Conservation (phyloP, 495 filamentous ascomycete species). For the Lichenothelia convexa region DNA sequence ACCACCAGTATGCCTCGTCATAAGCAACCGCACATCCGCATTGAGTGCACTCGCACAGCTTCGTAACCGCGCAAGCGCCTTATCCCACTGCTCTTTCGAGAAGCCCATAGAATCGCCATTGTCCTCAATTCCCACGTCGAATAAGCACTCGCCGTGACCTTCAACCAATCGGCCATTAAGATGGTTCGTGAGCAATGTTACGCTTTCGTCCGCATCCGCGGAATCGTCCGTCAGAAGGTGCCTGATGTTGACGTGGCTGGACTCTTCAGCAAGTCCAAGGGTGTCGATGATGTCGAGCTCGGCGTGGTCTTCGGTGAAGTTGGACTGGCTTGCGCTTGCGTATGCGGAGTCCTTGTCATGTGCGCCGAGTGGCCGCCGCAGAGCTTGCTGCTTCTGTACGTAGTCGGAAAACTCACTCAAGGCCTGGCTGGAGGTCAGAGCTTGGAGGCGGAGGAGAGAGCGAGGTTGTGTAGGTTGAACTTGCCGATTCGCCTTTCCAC, state of each 20-base stretch:
- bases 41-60: slow-evolving; percentile 44
- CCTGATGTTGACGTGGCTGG: slow-evolving; percentile 48
- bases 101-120: slow-evolving; percentile 84
- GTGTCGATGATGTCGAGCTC: slow-evolving; percentile 87
- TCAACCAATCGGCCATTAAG: slow-evolving; percentile 56
- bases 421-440: slow-evolving; percentile 32
- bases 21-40: slow-evolving; percentile 58
- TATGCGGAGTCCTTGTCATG: slow-evolving; percentile 12
- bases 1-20: slow-evolving; percentile 82
- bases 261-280: slow-evolving; percentile 60
- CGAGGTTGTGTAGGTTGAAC: slow-evolving; percentile 7
- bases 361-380: slow-evolving; percentile 30
- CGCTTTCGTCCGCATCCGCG: slow-evolving; percentile 39
- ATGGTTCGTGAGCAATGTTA: slow-evolving; percentile 39
- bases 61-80: slow-evolving; percentile 49
- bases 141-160: slow-evolving; percentile 77
- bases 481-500: slow-evolving; percentile 69
- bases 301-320: slow-evolving; percentile 50
- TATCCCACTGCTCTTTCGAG: slow-evolving; percentile 57
- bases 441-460: neutral
- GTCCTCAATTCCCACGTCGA: slow-evolving; percentile 84
- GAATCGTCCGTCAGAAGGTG: slow-evolving; percentile 51
- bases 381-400: slow-evolving; percentile 77
- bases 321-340: slow-evolving; percentile 16
- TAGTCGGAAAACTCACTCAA: slow-evolving; percentile 96